Evolutionary conservation across 1,284 basidiomycete genomes (phyloP), one percentile per base, ranked within the genome.

Genomic region (Porodaedalea pini): DNA sequence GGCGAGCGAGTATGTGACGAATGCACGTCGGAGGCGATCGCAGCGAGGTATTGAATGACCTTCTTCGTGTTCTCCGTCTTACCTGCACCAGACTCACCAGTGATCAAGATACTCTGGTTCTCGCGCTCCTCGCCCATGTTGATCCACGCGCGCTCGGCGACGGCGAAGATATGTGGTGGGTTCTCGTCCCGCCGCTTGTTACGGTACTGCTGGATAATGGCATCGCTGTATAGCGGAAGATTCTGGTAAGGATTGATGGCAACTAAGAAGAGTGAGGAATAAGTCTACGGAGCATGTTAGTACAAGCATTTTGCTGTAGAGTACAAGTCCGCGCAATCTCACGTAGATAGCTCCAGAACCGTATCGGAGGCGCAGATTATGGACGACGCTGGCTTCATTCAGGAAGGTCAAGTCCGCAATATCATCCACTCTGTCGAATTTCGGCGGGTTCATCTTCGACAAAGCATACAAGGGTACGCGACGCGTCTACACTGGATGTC

Each of bases 11-110:
- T 79, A 68, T 88, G 85, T n/a, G 81, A 73, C 8, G 83, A 73
- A 63, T 90, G 83, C 3, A 82, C 78, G 68, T 94, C 91, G 15
- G 91, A 87, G 2, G 97, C 97, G 63, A 98, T 98, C 8, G 97
- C 94, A 0, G 97, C 96, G 32, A 99, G 86, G 72, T 99, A 99
- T 71, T 99, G 97, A 59, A 99, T 99, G 67, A 99, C 96, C 69
- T 98, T 98, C 81, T 99, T 99, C 13, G 97, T 99, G 74, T 96
- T 99, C 71, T 99, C 97, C 0, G 97, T 99, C 79, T 99, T 99
- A 45, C 97, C 97, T 1, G 97, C 97, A 41, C 97, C 97, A 2
- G 97, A 99, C 78, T 99, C 97, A 56, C 97, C 97, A 3, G 93
- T 96, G 74, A 99, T 98, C 52, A 99, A 83, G 61, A 99, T 94